Conservation (phyloP, 108 stramenopile genomes). For the Skeletonema potamos region DNA sequence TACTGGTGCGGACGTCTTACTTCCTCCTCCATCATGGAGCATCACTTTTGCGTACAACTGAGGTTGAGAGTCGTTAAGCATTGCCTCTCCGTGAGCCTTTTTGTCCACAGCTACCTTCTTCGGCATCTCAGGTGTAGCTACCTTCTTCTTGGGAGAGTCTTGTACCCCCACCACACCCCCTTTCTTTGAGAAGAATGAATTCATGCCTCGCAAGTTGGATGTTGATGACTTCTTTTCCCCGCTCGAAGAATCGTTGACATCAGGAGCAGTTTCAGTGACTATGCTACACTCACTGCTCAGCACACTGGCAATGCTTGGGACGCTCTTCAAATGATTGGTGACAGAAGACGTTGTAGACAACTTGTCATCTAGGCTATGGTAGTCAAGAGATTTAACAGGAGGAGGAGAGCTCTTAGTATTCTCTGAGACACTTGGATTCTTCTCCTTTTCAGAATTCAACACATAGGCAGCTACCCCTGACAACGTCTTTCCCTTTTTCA, state of each 20-base stretch:
- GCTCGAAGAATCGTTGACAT: neutral
- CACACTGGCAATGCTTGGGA: neutral
- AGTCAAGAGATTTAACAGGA: neutral
- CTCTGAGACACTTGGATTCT: too few relatives aligned
- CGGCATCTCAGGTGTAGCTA: neutral
- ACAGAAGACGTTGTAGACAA: neutral
- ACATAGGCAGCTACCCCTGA: too few relatives aligned
- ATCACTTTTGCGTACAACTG: too few relatives aligned
- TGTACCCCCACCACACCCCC: neutral
- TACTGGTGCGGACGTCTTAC: too few relatives aligned
- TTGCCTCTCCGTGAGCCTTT: neutral
- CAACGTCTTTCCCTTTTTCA: too few relatives aligned
- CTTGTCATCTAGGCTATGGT: neutral
- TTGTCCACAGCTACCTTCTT: neutral
- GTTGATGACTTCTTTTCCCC: neutral
- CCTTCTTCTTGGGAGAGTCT: neutral
- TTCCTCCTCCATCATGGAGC: too few relatives aligned
- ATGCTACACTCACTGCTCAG: neutral
- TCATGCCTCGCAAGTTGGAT: neutral
- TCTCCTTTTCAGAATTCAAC: too few relatives aligned
- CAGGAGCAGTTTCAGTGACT: neutral
- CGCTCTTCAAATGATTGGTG: neutral
- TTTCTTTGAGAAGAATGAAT: neutral
- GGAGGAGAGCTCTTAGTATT: neutral
- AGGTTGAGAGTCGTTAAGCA: neutral